Base-by-base conservation (phyloP, 202 grass and related monocot species). In the Saccharum hybrid region DNA sequence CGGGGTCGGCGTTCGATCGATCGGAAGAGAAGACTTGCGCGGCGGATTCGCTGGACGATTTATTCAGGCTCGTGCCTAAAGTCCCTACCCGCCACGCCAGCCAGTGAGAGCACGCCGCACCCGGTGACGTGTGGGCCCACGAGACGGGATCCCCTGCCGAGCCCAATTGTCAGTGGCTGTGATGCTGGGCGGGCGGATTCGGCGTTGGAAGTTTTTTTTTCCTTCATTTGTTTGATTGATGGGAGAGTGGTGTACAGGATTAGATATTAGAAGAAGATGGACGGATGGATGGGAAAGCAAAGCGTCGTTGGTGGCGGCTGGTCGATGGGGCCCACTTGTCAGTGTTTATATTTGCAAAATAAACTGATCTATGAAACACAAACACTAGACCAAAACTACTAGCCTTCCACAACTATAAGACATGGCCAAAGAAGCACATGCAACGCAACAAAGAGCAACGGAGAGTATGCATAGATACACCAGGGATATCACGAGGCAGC, bases 61-160 rank as follows among this genome's bases (percentile, higher is more conserved):
- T 71, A 71, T 71, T 21, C 41, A 30, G 63, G 14, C 49, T 52
- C 49, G 5, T 18, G 49, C 49, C 49, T 19, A 7, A 48, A 51
- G 48, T 51, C 48, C 14, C 48, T 52, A 52, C 49, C 49, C 49
- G 49, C 49, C 49, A 57, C 6, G 54, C 54, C 19, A 0, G 54
- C 19, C 54, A 57, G 7, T 56, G 18, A 56, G 18, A 21, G 7
- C 6, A 0, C 52, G 9, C 59, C 54, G 19, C 10, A 9, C 41
- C 15, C 46, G 0, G 10, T 83, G 81, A 74, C 60, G 34, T 8
- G 42, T 40, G 71, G 57, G 41, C 0, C 59, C 31, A 38, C 0
- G 26, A 11, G 3, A 23, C 59, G 45, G 63, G 34, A 34, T 34
- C 16, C 0, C 0, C 7, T 0, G 0, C 0, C 1, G 36, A 23